These are phyloP conservation scores for Aspergillus fructus DNA, from an alignment of 2,329 filamentous ascomycete genomes.

Conservation along the genomic window DNA sequence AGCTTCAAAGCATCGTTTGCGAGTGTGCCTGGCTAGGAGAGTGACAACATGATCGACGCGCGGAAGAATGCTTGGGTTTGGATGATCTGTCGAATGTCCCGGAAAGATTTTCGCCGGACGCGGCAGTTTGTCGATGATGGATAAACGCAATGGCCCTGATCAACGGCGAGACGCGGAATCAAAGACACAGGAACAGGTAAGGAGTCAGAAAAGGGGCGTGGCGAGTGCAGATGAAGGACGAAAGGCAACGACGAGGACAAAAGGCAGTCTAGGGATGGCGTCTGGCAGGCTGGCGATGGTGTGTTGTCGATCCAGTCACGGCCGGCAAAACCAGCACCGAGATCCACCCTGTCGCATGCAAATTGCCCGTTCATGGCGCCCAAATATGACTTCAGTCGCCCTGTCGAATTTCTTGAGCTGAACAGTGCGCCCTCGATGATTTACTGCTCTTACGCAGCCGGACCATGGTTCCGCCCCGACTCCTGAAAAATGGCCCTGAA, in stretches of 20 bases:
- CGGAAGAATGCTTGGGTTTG: neutral
- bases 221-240: neutral
- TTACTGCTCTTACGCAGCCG: neutral
- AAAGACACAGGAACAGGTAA: neutral
- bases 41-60: slow-evolving; percentile 4
- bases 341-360: neutral
- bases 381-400: neutral
- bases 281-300: neutral
- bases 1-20: slow-evolving; percentile 6
- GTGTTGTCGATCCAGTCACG: neutral
- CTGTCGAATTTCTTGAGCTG: too few species aligned
- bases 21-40: neutral
- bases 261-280: neutral
- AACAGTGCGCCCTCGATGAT: neutral
- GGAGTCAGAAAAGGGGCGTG: neutral
- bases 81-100: neutral
- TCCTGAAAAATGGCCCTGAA: neutral
- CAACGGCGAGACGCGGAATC: neutral
- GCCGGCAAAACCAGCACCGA: neutral
- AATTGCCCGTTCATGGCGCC: neutral
- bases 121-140: neutral
- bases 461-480: neutral
- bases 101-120: slow-evolving; percentile 5
- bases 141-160: neutral
- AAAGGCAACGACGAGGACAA: neutral